A percentile compares a stretch with the other conserved stretches of the same genome.
phyloP scores from a whole-genome alignment of 495 filamentous ascomycete species.

The Tuber calosporum region DNA sequence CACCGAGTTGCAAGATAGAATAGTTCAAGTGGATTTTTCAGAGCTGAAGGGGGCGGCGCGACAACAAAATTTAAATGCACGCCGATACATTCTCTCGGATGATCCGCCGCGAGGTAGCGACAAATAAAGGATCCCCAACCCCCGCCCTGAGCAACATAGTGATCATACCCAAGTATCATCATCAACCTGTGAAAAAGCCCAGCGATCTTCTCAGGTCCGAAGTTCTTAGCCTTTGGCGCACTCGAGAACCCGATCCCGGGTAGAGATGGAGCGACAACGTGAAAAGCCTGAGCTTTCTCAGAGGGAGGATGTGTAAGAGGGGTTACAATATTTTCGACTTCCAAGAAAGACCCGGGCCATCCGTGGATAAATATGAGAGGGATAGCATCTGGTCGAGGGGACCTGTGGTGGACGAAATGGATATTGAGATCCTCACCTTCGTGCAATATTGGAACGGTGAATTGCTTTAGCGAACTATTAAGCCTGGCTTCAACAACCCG shows the following conservation, averaged over 20 bases:
- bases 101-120: slow-evolving; percentile 51
- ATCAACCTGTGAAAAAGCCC: slow-evolving; percentile 59
- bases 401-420: slow-evolving; percentile 55
- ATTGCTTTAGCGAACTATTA: slow-evolving; percentile 55
- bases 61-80: slow-evolving; percentile 59
- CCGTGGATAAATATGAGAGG: slow-evolving; percentile 59
- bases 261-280: slow-evolving; percentile 62
- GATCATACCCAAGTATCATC: slow-evolving; percentile 57
- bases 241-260: slow-evolving; percentile 67
- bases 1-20: slow-evolving; percentile 23
- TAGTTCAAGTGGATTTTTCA: slow-evolving; percentile 20
- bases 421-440: slow-evolving; percentile 46
- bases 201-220: slow-evolving; percentile 57
- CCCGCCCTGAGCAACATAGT: slow-evolving; percentile 62
- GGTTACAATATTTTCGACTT: slow-evolving; percentile 57
- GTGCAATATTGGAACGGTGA: slow-evolving; percentile 49
- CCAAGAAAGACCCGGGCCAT: slow-evolving; percentile 65
- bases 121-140: slow-evolving; percentile 63
- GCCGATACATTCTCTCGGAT: slow-evolving; percentile 54
- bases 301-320: slow-evolving; percentile 49
- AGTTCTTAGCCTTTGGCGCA: slow-evolving; percentile 50
- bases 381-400: slow-evolving; percentile 47
- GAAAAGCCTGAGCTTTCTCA: slow-evolving; percentile 52
- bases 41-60: slow-evolving; percentile 39
- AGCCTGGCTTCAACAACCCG: slow-evolving; percentile 51